A percentile compares a stretch with the other conserved stretches of the same genome.
Conservation (phyloP, 2,329 filamentous ascomycete species). For the Ploettnerulaceae sp. region DNA sequence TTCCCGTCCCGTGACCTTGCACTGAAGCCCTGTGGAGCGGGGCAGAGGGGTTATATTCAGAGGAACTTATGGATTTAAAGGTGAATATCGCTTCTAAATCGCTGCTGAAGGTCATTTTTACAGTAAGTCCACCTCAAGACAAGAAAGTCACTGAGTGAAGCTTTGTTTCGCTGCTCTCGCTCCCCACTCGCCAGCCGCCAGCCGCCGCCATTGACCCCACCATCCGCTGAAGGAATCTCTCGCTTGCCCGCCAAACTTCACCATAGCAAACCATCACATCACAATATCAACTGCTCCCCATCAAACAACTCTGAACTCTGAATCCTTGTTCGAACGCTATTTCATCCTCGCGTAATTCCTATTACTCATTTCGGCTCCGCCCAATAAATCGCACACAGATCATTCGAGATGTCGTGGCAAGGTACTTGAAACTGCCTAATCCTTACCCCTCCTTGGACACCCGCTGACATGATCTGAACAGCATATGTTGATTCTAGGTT, state of each 20-base stretch:
- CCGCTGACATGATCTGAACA: slow-evolving; percentile 31
- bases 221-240: no score
- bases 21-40: no score
- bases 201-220: slow-evolving; percentile 3
- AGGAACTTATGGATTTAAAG: no score
- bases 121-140: not conserved
- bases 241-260: slow-evolving; percentile 1
- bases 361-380: slow-evolving; percentile 6
- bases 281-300: slow-evolving; percentile 17
- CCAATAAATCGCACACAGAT: slow-evolving; percentile 12
- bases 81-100: no score
- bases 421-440: slow-evolving; percentile 42
- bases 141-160: not conserved
- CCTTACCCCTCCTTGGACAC: slow-evolving; percentile 30
- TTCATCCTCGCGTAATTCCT: slow-evolving; percentile 1
- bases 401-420: slow-evolving; percentile 67
- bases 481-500: slow-evolving; percentile 62
- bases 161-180: not conserved
- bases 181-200: not conserved
- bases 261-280: slow-evolving; percentile 1
- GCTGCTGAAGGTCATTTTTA: not conserved
- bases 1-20: no score
- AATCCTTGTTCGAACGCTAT: slow-evolving; percentile 7
- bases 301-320: slow-evolving; percentile 14
- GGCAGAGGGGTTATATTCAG: no score